These are phyloP conservation scores for Colletotrichum agaves DNA, from an alignment of 2,329 filamentous ascomycete species.

Conservation along the genomic window DNA sequence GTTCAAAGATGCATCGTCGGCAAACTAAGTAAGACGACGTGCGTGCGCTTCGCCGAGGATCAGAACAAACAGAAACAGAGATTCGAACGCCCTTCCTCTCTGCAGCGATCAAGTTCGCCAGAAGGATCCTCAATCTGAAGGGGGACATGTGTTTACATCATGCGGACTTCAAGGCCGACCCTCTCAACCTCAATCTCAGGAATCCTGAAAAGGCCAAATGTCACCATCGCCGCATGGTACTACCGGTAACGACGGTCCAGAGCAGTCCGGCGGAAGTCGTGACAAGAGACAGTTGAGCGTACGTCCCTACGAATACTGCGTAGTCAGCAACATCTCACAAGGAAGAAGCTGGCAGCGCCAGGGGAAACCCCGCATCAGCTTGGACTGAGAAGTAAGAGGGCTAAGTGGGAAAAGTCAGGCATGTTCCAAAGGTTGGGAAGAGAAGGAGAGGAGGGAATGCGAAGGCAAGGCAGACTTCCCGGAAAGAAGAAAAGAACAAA, in stretches of 20 bases:
- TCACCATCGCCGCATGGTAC: background rate
- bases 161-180: background rate
- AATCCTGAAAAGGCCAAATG: background rate
- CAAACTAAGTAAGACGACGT: too few relatives aligned
- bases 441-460: too few relatives aligned
- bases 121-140: conserved; percentile 8
- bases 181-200: background rate
- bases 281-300: background rate
- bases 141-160: conserved; percentile 12
- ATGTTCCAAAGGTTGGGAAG: too few relatives aligned
- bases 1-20: background rate
- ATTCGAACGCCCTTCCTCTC: background rate
- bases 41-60: too few relatives aligned
- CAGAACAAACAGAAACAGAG: conserved; percentile 3
- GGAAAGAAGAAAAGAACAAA: background rate
- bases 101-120: background rate
- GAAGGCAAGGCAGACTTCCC: too few relatives aligned
- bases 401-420: background rate
- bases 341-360: conserved; percentile 21
- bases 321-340: background rate
- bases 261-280: background rate
- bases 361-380: conserved; percentile 14
- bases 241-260: background rate
- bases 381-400: conserved; percentile 3
- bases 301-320: too few relatives aligned